Percentiles rank a stretch among this genome's conserved stretches.
Conservation (phyloP, 352 stramenopile species). For the Sclerospora graminicola region DNA sequence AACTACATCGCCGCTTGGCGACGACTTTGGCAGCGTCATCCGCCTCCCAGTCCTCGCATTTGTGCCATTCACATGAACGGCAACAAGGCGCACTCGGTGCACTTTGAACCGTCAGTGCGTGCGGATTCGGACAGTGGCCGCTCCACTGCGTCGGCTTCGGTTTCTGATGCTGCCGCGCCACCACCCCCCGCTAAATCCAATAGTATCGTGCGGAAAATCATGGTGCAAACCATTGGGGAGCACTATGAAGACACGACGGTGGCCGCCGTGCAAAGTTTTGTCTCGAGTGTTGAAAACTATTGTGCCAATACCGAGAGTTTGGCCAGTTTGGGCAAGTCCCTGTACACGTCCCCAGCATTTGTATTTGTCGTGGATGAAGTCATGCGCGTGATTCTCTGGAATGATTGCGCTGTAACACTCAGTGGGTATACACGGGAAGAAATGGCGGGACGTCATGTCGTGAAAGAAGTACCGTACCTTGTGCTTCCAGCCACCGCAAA, state of each 20-base stretch:
- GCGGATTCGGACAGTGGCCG: constrained; percentile 43
- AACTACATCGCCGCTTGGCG: constrained; percentile 13
- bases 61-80: constrained; percentile 26
- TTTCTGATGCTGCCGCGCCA: constrained; percentile 1
- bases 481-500: constrained; percentile 44
- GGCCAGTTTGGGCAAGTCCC: constrained; percentile 69
- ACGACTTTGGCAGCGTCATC: not conserved
- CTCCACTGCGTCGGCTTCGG: constrained; percentile 8
- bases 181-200: constrained; percentile 15
- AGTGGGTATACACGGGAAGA: constrained; percentile 72
- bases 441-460: constrained; percentile 62
- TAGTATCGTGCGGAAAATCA: constrained; percentile 59
- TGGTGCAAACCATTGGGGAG: constrained; percentile 71
- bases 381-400: constrained; percentile 84
- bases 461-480: constrained; percentile 61
- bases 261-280: constrained; percentile 63
- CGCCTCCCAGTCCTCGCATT: not conserved
- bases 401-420: constrained; percentile 64
- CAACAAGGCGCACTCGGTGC: constrained; percentile 50
- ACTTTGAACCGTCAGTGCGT: constrained; percentile 55
- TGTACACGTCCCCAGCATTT: constrained; percentile 64
- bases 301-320: constrained; percentile 69
- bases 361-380: constrained; percentile 79
- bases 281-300: constrained; percentile 60
- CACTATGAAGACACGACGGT: constrained; percentile 57